Percentiles rank a stretch among this genome's conserved stretches.
These are phyloP conservation scores for Globisporangium takayamanum DNA, from an alignment of 352 stramenopile species.

Conservation along the genomic window DNA sequence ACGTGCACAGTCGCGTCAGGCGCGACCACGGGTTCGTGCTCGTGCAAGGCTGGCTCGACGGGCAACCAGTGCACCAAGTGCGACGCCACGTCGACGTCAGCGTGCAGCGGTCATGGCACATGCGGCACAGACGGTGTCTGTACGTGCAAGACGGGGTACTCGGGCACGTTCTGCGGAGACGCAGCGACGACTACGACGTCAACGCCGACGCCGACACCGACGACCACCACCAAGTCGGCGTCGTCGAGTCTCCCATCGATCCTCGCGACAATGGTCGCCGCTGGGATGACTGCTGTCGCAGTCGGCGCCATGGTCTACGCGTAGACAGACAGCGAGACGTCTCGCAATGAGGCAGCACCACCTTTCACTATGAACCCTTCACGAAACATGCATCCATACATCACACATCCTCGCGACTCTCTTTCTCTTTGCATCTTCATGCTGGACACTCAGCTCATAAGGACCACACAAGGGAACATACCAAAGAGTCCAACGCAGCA, in stretches of 20 bases:
- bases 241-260: neutral
- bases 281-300: constrained; percentile 4
- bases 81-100: constrained; percentile 24
- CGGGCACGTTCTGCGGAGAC: constrained; percentile 47
- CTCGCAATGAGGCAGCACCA: neutral
- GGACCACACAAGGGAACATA: too few relatives aligned
- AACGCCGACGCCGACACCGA: neutral
- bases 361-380: constrained; percentile 1
- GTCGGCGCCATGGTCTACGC: constrained; percentile 31
- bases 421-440: neutral
- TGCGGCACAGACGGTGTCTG: constrained; percentile 40
- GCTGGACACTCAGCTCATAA: too few relatives aligned
- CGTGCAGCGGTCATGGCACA: constrained; percentile 46
- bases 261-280: constrained; percentile 13
- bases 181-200: constrained; percentile 5
- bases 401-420: neutral
- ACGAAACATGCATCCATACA: too few relatives aligned
- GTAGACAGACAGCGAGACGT: constrained; percentile 1
- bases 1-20: constrained; percentile 31
- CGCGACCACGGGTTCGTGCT: constrained; percentile 31
- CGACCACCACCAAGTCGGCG: constrained; percentile 2
- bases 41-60: constrained; percentile 39
- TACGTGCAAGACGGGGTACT: constrained; percentile 52
- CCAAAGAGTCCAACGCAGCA: too few relatives aligned
- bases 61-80: constrained; percentile 66